Conservation (phyloP, 495 filamentous ascomycete genomes). For the Annulohypoxylon nitens region DNA sequence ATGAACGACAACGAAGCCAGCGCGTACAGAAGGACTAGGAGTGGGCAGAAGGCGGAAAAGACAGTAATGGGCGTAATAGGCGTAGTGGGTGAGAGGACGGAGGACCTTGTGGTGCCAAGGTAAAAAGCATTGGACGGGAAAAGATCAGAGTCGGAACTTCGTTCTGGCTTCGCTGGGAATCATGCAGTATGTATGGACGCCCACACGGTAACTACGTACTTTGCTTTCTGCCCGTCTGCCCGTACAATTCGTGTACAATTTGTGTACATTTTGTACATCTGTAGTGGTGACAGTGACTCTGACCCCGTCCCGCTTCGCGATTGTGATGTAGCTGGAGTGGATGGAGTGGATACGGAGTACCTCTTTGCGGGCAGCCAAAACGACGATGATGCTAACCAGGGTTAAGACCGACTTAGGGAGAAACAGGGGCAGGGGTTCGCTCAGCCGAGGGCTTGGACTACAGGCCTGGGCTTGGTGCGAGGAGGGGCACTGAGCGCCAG, state of each 20-base stretch:
- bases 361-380: conserved; percentile 46
- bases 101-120: conserved; percentile 47
- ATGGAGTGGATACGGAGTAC: conserved; percentile 42
- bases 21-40: conserved; percentile 46
- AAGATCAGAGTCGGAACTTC: conserved; percentile 49
- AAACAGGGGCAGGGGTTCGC: conserved; percentile 42
- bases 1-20: conserved; percentile 48
- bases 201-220: conserved; percentile 10
- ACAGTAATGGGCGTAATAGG: conserved; percentile 44
- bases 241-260: background rate
- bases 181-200: conserved; percentile 32
- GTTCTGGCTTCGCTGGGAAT: conserved; percentile 26
- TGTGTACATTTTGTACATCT: too few relatives aligned
- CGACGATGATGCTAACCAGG: conserved; percentile 49
- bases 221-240: background rate
- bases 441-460: conserved; percentile 42
- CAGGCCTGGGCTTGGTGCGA: conserved; percentile 15
- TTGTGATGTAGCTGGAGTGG: conserved; percentile 36
- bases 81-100: conserved; percentile 42
- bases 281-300: background rate
- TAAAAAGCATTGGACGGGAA: conserved; percentile 46
- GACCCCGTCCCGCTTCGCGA: conserved; percentile 18
- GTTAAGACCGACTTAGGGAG: conserved; percentile 35
- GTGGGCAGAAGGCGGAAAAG: conserved; percentile 46
- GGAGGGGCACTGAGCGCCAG: conserved; percentile 37